Conservation (phyloP, 169 alveolate species). For the Plasmodium reichenowi region DNA sequence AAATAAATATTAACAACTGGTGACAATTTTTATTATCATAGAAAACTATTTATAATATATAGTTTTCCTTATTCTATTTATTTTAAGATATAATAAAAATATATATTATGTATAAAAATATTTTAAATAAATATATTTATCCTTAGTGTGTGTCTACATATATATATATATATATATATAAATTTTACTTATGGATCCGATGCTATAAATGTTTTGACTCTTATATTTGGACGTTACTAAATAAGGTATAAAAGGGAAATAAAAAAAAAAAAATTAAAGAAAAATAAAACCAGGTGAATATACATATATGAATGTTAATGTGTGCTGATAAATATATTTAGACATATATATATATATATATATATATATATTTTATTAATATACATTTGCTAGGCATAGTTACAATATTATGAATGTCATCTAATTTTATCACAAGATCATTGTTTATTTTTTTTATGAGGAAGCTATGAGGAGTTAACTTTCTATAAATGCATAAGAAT, state of each 20-base stretch:
- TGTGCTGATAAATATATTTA: neutral
- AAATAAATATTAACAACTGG: too few species aligned
- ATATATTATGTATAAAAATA: too few species aligned
- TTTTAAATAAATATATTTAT: too few species aligned
- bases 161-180: too few species aligned
- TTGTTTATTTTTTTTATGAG: conserved; percentile 41
- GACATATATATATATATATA: neutral
- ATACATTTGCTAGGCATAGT: conserved; percentile 18
- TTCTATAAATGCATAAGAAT: conserved; percentile 2
- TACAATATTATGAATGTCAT: conserved; percentile 36
- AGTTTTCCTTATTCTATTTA: conserved; percentile 1
- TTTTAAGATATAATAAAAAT: neutral
- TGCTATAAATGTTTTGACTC: conserved; percentile 41
- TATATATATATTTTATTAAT: neutral
- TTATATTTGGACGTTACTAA: conserved; percentile 28
- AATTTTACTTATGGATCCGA: conserved; percentile 54
- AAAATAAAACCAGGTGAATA: neutral
- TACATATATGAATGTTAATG: too few species aligned
- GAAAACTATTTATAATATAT: too few species aligned
- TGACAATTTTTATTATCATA: too few species aligned
- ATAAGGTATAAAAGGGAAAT: conserved; percentile 4
- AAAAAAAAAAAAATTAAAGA: conserved; percentile 6
- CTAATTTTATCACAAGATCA: conserved; percentile 58
- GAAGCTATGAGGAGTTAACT: conserved; percentile 47
- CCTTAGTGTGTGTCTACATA: too few species aligned